Evolutionary conservation across 2,329 filamentous ascomycete genomes (phyloP).

Genomic region (Lecanicillium sp.): DNA sequence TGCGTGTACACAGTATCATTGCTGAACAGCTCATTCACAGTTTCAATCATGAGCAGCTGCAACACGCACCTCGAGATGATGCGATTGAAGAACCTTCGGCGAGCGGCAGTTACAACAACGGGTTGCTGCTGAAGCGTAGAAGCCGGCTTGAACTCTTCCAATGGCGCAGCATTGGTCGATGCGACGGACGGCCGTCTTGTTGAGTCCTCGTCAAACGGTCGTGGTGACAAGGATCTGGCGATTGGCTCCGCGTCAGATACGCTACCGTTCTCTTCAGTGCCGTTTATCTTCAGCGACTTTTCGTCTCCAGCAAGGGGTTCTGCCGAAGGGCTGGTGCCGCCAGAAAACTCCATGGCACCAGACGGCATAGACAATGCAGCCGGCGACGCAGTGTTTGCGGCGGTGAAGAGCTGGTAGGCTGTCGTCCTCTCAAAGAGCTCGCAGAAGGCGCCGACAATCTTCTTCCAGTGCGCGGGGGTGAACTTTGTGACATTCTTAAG

Average conservation of each 20-base stretch:
- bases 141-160: constrained; percentile 84
- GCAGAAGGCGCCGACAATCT: constrained; percentile 92
- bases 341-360: constrained; percentile 44
- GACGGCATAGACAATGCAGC: constrained; percentile 42
- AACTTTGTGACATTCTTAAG: constrained; percentile 95
- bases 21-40: constrained; percentile 95
- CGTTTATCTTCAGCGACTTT: constrained; percentile 56
- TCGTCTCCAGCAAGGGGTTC: constrained; percentile 37
- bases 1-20: constrained; percentile 92
- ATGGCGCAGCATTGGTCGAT: constrained; percentile 31
- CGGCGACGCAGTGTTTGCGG: constrained; percentile 51
- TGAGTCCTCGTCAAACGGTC: constrained; percentile 24
- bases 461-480: constrained; percentile 76
- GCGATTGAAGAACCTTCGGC: constrained; percentile 93
- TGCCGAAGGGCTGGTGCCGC: constrained; percentile 31
- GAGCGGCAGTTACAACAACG: constrained; percentile 84
- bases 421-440: constrained; percentile 93
- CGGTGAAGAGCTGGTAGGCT: constrained; percentile 89
- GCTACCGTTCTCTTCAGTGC: constrained; percentile 31
- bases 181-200: constrained; percentile 21
- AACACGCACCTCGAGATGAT: constrained; percentile 98
- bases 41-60: constrained; percentile 98
- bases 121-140: constrained; percentile 76
- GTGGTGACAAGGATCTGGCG: constrained; percentile 18
- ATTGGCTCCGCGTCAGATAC: constrained; percentile 25